These are phyloP conservation scores for Platanthera guangdongensis DNA, from an alignment of 106 monocot species.

Conservation along the genomic window DNA sequence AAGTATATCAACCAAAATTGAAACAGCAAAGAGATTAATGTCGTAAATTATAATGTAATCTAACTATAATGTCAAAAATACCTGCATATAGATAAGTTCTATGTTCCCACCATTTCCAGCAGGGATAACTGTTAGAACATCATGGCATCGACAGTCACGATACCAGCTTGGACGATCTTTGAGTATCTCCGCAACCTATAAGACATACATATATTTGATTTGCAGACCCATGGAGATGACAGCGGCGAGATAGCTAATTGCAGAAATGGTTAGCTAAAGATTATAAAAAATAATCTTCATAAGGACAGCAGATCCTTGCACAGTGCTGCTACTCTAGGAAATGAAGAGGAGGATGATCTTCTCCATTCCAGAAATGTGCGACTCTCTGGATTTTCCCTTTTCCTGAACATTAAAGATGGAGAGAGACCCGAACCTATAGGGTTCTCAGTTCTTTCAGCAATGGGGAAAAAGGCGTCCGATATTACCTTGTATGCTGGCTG, in stretches of 20 bases:
- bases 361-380: no score
- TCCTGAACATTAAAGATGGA: no score
- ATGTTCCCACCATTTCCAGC: conserved; percentile 82
- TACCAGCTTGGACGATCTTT: conserved; percentile 87
- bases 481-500: no score
- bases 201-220: not conserved
- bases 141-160: conserved; percentile 71
- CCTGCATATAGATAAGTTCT: conserved; percentile 94
- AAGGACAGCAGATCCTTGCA: no score
- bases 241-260: not conserved
- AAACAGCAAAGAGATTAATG: not conserved
- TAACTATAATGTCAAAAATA: not conserved
- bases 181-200: conserved; percentile 74
- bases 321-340: no score
- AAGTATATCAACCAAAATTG: conserved; percentile 35
- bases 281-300: no score
- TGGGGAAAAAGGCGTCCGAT: no score
- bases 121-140: conserved; percentile 64
- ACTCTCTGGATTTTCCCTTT: no score
- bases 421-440: no score
- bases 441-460: no score
- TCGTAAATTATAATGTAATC: not conserved
- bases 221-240: not conserved
- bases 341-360: no score
- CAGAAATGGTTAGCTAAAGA: not conserved